These are phyloP conservation scores for Suhomyces taliae DNA, from an alignment of 1,139 yeast species.

Conservation along the genomic window DNA sequence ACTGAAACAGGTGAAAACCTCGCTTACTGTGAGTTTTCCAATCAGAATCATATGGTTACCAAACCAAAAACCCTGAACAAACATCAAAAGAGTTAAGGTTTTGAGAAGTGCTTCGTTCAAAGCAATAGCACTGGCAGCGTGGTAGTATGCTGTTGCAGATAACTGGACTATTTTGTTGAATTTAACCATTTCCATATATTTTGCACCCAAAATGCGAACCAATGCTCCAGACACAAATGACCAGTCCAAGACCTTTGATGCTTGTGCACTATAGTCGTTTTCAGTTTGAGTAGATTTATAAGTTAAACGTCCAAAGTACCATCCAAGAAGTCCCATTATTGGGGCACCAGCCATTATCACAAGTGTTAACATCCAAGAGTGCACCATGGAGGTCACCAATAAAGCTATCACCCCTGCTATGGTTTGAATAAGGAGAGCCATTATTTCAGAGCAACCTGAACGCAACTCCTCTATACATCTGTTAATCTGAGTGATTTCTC, in stretches of 20 bases:
- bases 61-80: slow-evolving; percentile 91
- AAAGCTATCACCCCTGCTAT: slow-evolving; percentile 54
- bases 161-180: slow-evolving; percentile 39
- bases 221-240: slow-evolving; percentile 57
- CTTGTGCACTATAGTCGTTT: slow-evolving; percentile 53
- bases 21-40: slow-evolving; percentile 53
- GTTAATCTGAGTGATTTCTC: slow-evolving; percentile 63
- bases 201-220: slow-evolving; percentile 64
- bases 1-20: slow-evolving; percentile 79
- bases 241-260: slow-evolving; percentile 72
- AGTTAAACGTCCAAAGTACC: slow-evolving; percentile 52
- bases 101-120: slow-evolving; percentile 61
- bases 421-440: slow-evolving; percentile 58
- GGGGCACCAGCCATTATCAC: slow-evolving; percentile 75
- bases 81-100: slow-evolving; percentile 64
- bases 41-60: slow-evolving; percentile 66
- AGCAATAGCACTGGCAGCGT: slow-evolving; percentile 49
- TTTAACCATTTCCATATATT: slow-evolving; percentile 46
- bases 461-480: slow-evolving; percentile 80
- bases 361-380: slow-evolving; percentile 83
- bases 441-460: slow-evolving; percentile 65
- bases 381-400: slow-evolving; percentile 65
- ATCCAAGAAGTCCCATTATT: slow-evolving; percentile 51
- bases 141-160: slow-evolving; percentile 51
- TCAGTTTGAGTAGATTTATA: slow-evolving; percentile 54